Conservation (phyloP, 2,329 filamentous ascomycete species). For the Fusarium hostae region DNA sequence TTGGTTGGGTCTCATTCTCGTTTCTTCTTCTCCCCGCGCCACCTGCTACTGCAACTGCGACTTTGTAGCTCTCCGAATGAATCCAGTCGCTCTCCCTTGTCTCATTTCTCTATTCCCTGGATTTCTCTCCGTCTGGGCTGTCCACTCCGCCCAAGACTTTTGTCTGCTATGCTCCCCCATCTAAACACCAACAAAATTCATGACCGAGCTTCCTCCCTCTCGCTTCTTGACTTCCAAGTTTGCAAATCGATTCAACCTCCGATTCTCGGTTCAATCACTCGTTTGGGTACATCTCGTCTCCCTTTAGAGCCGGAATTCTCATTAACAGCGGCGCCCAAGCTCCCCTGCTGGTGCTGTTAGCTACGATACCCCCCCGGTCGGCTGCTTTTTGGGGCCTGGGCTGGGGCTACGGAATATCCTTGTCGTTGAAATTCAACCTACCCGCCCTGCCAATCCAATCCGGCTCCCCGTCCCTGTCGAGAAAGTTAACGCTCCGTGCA, state of each 20-base stretch:
- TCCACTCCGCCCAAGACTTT: slow-evolving; percentile 13
- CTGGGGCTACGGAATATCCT: slow-evolving; percentile 25
- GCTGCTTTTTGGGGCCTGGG: slow-evolving; percentile 26
- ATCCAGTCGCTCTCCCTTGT: slow-evolving; percentile 29
- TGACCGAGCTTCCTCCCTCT: slow-evolving; percentile 15
- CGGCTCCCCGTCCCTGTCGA: slow-evolving; percentile 39
- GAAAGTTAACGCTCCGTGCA: slow-evolving; percentile 36
- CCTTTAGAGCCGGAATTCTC: slow-evolving; percentile 19
- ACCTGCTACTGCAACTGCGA: slow-evolving; percentile 21
- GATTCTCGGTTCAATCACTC: slow-evolving; percentile 30
- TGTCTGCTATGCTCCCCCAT: neutral
- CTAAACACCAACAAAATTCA: slow-evolving; percentile 3
- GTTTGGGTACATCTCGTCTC: slow-evolving; percentile 21
- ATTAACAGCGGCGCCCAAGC: slow-evolving; percentile 37
- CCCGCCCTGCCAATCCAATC: slow-evolving; percentile 40
- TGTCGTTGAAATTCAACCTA: slow-evolving; percentile 36
- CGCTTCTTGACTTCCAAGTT: slow-evolving; percentile 28
- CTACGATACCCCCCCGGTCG: slow-evolving; percentile 17
- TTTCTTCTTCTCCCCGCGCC: slow-evolving; percentile 30
- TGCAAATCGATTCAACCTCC: slow-evolving; percentile 15
- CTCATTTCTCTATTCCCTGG: slow-evolving; percentile 29
- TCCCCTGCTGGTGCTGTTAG: slow-evolving; percentile 24
- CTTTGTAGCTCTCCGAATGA: slow-evolving; percentile 19
- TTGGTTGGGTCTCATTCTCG: slow-evolving; percentile 20
- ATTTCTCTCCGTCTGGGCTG: slow-evolving; percentile 12